phyloP scores from a whole-genome alignment of 2,329 filamentous ascomycete species.

The Mycosphaerelloides madeirae region DNA sequence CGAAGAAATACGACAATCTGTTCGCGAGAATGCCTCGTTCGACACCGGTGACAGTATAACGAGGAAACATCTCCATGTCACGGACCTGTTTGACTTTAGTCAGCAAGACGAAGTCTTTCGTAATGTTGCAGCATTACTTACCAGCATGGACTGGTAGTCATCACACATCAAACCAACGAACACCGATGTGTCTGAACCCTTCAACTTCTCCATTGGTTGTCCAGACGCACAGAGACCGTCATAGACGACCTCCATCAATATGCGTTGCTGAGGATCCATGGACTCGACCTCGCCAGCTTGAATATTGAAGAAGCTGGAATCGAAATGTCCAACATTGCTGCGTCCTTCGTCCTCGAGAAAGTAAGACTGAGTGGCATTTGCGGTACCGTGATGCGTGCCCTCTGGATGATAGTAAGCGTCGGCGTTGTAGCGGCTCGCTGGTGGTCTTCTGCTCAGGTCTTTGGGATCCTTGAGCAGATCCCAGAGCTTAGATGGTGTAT shows the following conservation, averaged over 20 bases:
- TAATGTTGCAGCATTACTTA: no score
- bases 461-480: constrained; percentile 6
- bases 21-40: constrained; percentile 12
- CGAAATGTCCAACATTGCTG: constrained; percentile 8
- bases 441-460: constrained; percentile 9
- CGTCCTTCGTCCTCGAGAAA: constrained; percentile 13
- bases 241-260: constrained; percentile 15
- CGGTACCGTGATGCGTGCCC: constrained; percentile 1
- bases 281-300: constrained; percentile 11
- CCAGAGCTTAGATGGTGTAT: constrained; percentile 12
- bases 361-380: constrained; percentile 4
- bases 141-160: constrained; percentile 20
- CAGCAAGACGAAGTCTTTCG: constrained; percentile 2
- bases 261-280: constrained; percentile 22
- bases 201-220: neutral
- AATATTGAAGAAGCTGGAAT: constrained; percentile 19
- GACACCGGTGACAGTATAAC: constrained; percentile 17
- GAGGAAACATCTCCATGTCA: constrained; percentile 6
- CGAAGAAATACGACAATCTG: constrained; percentile 33
- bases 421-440: constrained; percentile 19
- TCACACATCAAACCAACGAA: constrained; percentile 19
- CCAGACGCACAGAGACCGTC: constrained; percentile 3
- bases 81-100: no score
- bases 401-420: constrained; percentile 6
- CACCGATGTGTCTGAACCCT: constrained; percentile 8